phyloP scores from a whole-genome alignment of 345 rosid genomes.

The Corchorus capsularis region DNA sequence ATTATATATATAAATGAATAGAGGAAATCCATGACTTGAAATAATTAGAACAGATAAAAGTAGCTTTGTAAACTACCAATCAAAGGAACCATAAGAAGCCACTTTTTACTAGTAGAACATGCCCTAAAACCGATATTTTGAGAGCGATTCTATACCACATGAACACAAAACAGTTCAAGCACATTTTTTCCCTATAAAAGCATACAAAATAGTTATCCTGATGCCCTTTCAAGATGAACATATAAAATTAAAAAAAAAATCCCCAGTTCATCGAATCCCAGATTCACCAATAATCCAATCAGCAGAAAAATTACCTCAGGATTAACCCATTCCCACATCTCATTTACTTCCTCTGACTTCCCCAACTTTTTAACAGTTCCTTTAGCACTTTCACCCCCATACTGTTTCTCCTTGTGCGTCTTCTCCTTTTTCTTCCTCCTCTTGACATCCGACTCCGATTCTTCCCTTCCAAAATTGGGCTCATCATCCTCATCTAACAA shows the following conservation, averaged over 20 bases:
- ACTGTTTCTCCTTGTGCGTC: constrained; percentile 48
- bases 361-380: constrained; percentile 41
- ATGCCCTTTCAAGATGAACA: not conserved
- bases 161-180: too few species aligned
- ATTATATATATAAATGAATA: not conserved
- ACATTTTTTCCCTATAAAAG: too few species aligned
- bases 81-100: not conserved
- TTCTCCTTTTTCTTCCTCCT: constrained; percentile 71
- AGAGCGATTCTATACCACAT: not conserved
- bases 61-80: not conserved
- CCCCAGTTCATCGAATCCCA: constrained; percentile 1
- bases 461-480: constrained; percentile 41
- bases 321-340: constrained; percentile 93
- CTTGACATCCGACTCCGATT: constrained; percentile 44
- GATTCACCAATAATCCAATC: constrained; percentile 21
- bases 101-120: not conserved
- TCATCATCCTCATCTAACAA: constrained; percentile 62
- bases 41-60: not conserved
- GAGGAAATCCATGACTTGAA: not conserved
- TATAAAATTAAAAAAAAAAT: not conserved
- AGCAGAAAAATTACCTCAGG: constrained; percentile 60
- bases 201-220: not conserved
- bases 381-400: constrained; percentile 40
- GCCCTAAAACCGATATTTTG: not conserved
- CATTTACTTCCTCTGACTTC: constrained; percentile 63